Evolutionary conservation across 225 moss, liverwort and hornwort species (phyloP).

Genomic region (Sphagnum contortum): DNA sequence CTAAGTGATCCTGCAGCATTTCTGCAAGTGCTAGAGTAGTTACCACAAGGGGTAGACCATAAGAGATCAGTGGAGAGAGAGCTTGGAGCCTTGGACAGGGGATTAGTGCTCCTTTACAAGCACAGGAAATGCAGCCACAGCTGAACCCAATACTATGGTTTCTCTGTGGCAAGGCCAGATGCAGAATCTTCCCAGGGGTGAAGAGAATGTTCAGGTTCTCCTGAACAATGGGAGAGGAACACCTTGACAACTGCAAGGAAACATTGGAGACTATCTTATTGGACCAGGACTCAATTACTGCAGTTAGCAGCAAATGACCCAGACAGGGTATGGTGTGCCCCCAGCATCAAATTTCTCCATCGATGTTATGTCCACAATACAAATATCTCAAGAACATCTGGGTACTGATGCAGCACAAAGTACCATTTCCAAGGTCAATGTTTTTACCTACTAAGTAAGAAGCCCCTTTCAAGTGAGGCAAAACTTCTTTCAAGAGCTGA

Average conservation of each 20-base stretch:
- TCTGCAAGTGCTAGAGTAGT: conserved; percentile 75
- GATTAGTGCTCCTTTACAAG: conserved; percentile 2
- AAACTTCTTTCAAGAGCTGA: too few species aligned
- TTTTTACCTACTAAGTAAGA: too few species aligned
- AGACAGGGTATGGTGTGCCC: conserved; percentile 65
- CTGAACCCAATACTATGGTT: conserved; percentile 1
- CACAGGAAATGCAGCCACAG: too few species aligned
- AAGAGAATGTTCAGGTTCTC: conserved; percentile 90
- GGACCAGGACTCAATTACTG: conserved; percentile 96
- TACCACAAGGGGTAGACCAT: conserved; percentile 48
- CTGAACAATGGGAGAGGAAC: conserved; percentile 85
- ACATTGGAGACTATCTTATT: conserved; percentile 91
- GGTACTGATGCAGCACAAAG: conserved; percentile 98
- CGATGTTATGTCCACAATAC: conserved; percentile 84
- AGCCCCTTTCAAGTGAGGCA: too few species aligned
- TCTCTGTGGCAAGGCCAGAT: conserved; percentile 84
- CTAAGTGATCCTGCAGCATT: conserved; percentile 56
- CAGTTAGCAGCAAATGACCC: conserved; percentile 98
- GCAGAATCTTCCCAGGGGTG: conserved; percentile 76
- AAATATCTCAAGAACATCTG: conserved; percentile 73
- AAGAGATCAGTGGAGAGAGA: conserved; percentile 4
- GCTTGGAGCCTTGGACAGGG: conserved; percentile 17
- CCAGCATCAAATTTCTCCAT: conserved; percentile 86
- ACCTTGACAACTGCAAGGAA: conserved; percentile 74
- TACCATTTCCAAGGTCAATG: conserved; percentile 72